Conservation (phyloP, 148 eudicot genomes). For the Salicornia ramosissima region DNA sequence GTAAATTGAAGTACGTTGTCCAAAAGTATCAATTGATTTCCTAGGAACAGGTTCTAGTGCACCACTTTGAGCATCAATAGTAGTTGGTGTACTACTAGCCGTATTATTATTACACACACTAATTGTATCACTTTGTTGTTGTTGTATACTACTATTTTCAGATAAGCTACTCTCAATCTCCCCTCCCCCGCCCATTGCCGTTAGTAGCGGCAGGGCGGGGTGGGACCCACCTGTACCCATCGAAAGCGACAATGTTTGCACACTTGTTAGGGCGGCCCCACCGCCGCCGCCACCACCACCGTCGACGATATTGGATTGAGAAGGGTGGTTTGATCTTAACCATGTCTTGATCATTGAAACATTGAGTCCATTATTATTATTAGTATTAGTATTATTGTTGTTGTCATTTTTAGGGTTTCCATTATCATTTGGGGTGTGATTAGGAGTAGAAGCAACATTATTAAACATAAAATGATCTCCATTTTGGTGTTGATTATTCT, state of each 20-base stretch:
- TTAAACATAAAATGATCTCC: slow-evolving; percentile 38
- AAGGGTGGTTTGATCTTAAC: slow-evolving; percentile 62
- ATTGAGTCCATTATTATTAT: slow-evolving; percentile 41
- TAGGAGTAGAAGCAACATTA: neutral
- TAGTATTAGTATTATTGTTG: slow-evolving; percentile 1
- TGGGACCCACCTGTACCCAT: slow-evolving; percentile 57
- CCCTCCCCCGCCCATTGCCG: slow-evolving; percentile 26
- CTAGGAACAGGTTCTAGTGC: slow-evolving; percentile 53
- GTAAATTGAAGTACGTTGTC: slow-evolving; percentile 92
- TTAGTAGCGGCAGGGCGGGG: slow-evolving; percentile 41
- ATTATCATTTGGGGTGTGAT: slow-evolving; percentile 8
- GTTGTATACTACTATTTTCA: slow-evolving; percentile 36
- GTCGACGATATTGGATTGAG: slow-evolving; percentile 11
- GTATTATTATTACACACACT: slow-evolving; percentile 15
- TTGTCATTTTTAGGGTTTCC: slow-evolving; percentile 15
- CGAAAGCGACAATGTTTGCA: slow-evolving; percentile 56
- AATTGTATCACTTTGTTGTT: slow-evolving; percentile 31
- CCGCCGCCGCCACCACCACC: slow-evolving; percentile 18
- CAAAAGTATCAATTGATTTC: slow-evolving; percentile 81
- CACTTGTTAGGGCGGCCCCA: slow-evolving; percentile 8
- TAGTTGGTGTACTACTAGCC: neutral
- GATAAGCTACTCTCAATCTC: slow-evolving; percentile 39
- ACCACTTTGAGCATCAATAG: slow-evolving; percentile 34
- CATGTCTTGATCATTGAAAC: slow-evolving; percentile 89
- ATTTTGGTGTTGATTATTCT: slow-evolving; percentile 19